These are phyloP conservation scores for Acacia confusa DNA, from an alignment of 306 rosid genomes.

Conservation along the genomic window DNA sequence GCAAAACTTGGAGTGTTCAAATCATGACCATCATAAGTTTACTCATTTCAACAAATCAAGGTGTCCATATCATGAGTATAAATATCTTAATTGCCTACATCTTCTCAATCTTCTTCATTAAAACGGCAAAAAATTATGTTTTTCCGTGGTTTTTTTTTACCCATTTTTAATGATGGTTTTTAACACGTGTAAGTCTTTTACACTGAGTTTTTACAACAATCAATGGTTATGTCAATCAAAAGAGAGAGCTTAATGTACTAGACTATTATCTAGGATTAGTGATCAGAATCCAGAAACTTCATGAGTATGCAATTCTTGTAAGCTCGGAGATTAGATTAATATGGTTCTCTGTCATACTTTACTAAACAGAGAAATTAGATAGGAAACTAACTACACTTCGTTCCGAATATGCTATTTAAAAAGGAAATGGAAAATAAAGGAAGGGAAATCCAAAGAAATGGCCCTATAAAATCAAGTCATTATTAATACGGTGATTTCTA, in stretches of 20 bases:
- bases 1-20: no score
- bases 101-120: no score
- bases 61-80: no score
- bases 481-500: neutral
- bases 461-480: neutral
- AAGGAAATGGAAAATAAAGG: neutral
- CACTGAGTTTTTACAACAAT: no score
- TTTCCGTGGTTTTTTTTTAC: no score
- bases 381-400: neutral
- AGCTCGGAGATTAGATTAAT: neutral
- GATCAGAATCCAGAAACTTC: neutral
- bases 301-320: neutral
- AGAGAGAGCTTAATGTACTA: neutral
- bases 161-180: no score
- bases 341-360: neutral
- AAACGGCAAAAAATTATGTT: no score
- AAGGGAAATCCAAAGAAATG: neutral
- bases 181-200: no score
- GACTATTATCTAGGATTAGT: neutral
- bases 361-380: neutral
- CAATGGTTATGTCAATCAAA: no score
- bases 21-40: no score
- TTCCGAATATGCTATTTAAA: conserved; percentile 34
- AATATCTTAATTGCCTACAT: no score
- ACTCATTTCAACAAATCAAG: no score